These are phyloP conservation scores for Ceratocystis lukuohia DNA, from an alignment of 2,329 filamentous ascomycete genomes.

Conservation along the genomic window DNA sequence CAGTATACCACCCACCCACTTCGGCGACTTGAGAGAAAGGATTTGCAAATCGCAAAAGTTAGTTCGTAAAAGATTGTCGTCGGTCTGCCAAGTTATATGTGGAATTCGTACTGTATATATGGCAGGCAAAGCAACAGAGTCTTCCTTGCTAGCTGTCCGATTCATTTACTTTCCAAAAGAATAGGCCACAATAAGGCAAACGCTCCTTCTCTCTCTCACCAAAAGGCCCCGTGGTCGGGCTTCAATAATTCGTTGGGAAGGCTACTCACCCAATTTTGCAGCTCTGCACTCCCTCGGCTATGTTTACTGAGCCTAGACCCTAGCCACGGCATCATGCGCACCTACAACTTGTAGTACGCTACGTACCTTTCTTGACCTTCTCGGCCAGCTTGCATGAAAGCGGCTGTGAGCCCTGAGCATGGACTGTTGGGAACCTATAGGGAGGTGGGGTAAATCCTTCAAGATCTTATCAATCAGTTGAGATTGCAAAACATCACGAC, in stretches of 20 bases:
- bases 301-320: neutral
- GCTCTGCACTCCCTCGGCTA: neutral
- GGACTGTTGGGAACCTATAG: neutral
- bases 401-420: neutral
- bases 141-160: neutral
- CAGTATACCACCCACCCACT: too few relatives aligned
- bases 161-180: neutral
- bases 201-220: neutral
- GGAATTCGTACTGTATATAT: neutral
- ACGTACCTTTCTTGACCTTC: neutral
- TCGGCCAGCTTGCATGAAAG: neutral
- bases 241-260: neutral
- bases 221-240: neutral
- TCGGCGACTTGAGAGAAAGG: too few relatives aligned
- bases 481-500: constrained; percentile 8
- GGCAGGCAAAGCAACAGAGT: neutral
- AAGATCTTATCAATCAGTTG: constrained; percentile 20
- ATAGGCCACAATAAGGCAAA: neutral
- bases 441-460: neutral
- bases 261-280: neutral
- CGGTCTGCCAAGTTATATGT: neutral
- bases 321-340: neutral
- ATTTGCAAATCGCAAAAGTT: too few relatives aligned
- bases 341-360: neutral
- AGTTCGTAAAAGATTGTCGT: too few relatives aligned